Conservation (phyloP, 2,329 filamentous ascomycete species). For the Stemphylium lycopersici region DNA sequence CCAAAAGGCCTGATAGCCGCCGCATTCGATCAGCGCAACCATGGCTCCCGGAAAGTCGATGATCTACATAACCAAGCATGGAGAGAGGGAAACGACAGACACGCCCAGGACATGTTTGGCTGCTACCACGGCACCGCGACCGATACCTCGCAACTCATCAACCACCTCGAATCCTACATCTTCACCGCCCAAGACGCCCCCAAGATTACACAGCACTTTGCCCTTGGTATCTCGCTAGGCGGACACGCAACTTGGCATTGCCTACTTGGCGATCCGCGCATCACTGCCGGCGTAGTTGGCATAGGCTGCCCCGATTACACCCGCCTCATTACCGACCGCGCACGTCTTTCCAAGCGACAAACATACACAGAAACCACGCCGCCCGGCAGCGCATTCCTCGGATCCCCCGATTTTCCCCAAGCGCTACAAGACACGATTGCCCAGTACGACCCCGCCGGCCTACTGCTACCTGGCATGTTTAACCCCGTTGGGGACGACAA, state of each 20-base stretch:
- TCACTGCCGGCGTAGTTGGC: slow-evolving; percentile 78
- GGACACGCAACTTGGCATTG: slow-evolving; percentile 88
- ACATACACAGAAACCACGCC: slow-evolving; percentile 64
- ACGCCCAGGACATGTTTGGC: slow-evolving; percentile 92
- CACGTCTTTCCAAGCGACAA: slow-evolving; percentile 69
- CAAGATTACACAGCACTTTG: slow-evolving; percentile 68
- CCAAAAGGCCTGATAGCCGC: slow-evolving; percentile 74
- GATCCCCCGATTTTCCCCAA: slow-evolving; percentile 76
- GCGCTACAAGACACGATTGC: slow-evolving; percentile 68
- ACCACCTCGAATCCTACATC: slow-evolving; percentile 77
- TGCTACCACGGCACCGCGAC: slow-evolving; percentile 73
- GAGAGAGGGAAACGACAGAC: slow-evolving; percentile 76
- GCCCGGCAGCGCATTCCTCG: slow-evolving; percentile 70
- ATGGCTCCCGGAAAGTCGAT: slow-evolving; percentile 75
- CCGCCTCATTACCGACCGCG: slow-evolving; percentile 80
- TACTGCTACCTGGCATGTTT: slow-evolving; percentile 62
- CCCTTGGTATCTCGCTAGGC: slow-evolving; percentile 82
- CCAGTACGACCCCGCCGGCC: slow-evolving; percentile 74
- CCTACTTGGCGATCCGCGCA: slow-evolving; percentile 76
- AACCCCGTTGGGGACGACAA: slow-evolving; percentile 33
- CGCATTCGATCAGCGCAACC: slow-evolving; percentile 91
- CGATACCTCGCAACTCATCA: slow-evolving; percentile 79
- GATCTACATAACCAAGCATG: slow-evolving; percentile 76
- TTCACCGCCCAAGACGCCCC: slow-evolving; percentile 58
- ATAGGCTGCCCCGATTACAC: slow-evolving; percentile 92